Conservation (phyloP, 192 early-diverging fungal species). For the Rhizophagus clarus region DNA sequence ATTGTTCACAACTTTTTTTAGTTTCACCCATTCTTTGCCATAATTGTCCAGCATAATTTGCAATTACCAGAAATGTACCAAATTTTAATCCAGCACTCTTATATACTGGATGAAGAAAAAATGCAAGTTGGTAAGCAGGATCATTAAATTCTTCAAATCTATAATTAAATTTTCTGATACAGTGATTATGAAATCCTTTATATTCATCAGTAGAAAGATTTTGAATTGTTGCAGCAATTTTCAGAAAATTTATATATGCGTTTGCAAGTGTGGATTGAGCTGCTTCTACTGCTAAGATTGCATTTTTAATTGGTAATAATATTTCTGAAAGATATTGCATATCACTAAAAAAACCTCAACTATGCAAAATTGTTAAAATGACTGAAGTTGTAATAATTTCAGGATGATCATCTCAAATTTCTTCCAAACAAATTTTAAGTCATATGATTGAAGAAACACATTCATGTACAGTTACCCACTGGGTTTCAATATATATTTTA, state of each 20-base stretch:
- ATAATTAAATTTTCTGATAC: not conserved
- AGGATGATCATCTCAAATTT: not conserved
- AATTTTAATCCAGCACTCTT: not conserved
- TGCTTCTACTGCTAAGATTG: not conserved
- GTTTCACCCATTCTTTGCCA: not conserved
- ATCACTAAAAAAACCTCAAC: not conserved
- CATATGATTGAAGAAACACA: not conserved
- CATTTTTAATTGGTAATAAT: too few species aligned
- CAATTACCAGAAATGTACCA: not conserved
- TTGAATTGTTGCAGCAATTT: not conserved
- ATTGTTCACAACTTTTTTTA: not conserved
- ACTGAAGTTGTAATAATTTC: not conserved
- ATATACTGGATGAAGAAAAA: not conserved
- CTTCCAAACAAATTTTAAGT: not conserved
- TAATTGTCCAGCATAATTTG: not conserved
- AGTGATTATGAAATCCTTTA: not conserved
- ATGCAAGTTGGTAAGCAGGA: not conserved
- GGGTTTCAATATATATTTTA: not conserved
- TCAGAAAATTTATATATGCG: not conserved
- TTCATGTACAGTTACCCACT: not conserved
- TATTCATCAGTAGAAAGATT: not conserved
- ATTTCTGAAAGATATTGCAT: too few species aligned
- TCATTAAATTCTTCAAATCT: slow-evolving; percentile 4
- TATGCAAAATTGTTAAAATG: not conserved
- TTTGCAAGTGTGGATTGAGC: not conserved